Evolutionary conservation across 164 flowering plant species (phyloP).

Genomic region (Paratinospora sagittata): DNA sequence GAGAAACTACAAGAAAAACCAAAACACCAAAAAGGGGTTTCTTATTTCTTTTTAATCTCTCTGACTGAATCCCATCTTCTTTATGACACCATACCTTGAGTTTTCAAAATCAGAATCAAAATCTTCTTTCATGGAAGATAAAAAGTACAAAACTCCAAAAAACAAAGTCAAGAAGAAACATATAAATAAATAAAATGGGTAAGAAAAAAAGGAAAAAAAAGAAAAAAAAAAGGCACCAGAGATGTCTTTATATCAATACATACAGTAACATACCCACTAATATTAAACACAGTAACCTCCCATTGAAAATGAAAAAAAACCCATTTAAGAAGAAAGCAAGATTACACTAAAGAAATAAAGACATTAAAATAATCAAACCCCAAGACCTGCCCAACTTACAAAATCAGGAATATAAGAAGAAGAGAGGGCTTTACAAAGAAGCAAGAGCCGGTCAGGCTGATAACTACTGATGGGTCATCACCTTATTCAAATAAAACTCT

Average conservation of each 20-base stretch:
- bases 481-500: background rate
- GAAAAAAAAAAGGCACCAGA: too few species aligned
- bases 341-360: background rate
- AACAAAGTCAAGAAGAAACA: background rate
- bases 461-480: background rate
- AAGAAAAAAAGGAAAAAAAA: too few species aligned
- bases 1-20: background rate
- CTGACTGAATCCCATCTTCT: background rate
- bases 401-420: background rate
- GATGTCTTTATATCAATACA: background rate
- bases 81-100: background rate
- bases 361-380: background rate
- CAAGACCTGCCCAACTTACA: background rate
- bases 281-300: background rate
- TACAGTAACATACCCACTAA: background rate
- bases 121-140: background rate
- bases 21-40: background rate
- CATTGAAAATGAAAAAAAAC: background rate
- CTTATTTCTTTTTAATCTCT: background rate
- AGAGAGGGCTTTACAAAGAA: background rate
- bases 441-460: background rate
- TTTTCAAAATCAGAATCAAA: background rate
- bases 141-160: background rate
- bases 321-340: background rate
- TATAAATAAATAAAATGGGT: background rate